These are phyloP conservation scores for Hyphopichia homilentoma DNA, from an alignment of 805 yeast genomes.

Conservation along the genomic window DNA sequence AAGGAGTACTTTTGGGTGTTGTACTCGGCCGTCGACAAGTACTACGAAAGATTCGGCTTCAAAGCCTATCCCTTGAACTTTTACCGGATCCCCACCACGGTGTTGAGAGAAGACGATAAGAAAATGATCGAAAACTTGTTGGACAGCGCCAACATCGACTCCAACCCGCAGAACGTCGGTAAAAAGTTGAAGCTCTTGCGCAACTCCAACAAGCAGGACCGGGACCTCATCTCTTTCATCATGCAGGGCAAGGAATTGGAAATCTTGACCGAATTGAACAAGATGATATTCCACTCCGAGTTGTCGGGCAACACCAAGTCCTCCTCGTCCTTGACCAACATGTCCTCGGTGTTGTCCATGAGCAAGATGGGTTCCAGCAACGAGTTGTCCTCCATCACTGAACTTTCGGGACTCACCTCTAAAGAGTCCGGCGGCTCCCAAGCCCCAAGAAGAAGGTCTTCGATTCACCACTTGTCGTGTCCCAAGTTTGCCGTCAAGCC, in stretches of 20 bases:
- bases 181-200: slow-evolving; percentile 26
- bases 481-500: slow-evolving; percentile 35
- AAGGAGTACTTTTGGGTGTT: slow-evolving; percentile 42
- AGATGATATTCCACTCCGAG: slow-evolving; percentile 29
- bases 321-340: slow-evolving; percentile 30
- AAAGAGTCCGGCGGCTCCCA: neutral
- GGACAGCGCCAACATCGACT: slow-evolving; percentile 1
- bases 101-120: slow-evolving; percentile 13
- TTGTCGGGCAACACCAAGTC: slow-evolving; percentile 26
- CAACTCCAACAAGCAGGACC: slow-evolving; percentile 20
- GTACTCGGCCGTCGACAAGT: slow-evolving; percentile 73
- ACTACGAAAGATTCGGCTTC: slow-evolving; percentile 63
- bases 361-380: slow-evolving; percentile 17
- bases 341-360: slow-evolving; percentile 18
- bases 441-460: slow-evolving; percentile 19
- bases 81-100: slow-evolving; percentile 24
- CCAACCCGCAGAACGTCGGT: slow-evolving; percentile 14
- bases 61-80: slow-evolving; percentile 32
- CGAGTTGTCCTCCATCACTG: slow-evolving; percentile 18
- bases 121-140: slow-evolving; percentile 19
- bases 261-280: slow-evolving; percentile 33
- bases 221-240: slow-evolving; percentile 26
- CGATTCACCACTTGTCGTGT: slow-evolving; percentile 18
- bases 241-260: slow-evolving; percentile 33
- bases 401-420: slow-evolving; percentile 5